These are phyloP conservation scores for Pseudonitzschia pungens DNA, from an alignment of 108 stramenopile genomes.

Conservation along the genomic window DNA sequence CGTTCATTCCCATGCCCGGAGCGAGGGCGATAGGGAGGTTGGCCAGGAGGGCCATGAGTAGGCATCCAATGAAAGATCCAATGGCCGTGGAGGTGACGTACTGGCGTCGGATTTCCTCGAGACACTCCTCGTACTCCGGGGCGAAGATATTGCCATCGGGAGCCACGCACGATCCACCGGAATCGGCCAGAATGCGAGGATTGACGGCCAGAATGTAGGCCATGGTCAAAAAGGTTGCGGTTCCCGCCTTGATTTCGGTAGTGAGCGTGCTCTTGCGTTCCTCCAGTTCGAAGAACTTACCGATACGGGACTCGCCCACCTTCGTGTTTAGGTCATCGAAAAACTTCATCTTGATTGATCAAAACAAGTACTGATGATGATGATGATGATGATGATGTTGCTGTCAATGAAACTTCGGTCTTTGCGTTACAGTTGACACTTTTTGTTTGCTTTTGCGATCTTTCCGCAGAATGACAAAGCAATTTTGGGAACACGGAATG, in stretches of 20 bases:
- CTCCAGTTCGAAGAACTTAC: conserved; percentile 40
- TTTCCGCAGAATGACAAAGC: too few species aligned
- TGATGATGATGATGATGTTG: neutral
- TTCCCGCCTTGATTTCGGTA: conserved; percentile 46
- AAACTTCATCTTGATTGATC: neutral
- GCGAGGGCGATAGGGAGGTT: conserved; percentile 72
- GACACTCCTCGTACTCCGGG: conserved; percentile 41
- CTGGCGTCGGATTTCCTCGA: conserved; percentile 46
- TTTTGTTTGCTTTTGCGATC: too few species aligned
- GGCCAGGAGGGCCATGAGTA: conserved; percentile 60
- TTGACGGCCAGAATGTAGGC: conserved; percentile 66
- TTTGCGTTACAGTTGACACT: too few species aligned
- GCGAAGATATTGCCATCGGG: conserved; percentile 39
- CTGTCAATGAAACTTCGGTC: too few species aligned
- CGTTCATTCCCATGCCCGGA: conserved; percentile 77
- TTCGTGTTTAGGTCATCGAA: neutral
- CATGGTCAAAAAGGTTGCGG: conserved; percentile 70
- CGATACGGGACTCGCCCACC: conserved; percentile 4
- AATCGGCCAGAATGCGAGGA: conserved; percentile 57
- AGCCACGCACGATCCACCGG: conserved; percentile 54
- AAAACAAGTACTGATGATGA: neutral
- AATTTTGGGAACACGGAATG: too few species aligned
- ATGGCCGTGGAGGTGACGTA: conserved; percentile 63
- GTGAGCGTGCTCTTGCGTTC: conserved; percentile 41
- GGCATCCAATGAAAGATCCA: conserved; percentile 51